Conservation (phyloP, 1,284 basidiomycete species). For the Puccinia triticina region DNA sequence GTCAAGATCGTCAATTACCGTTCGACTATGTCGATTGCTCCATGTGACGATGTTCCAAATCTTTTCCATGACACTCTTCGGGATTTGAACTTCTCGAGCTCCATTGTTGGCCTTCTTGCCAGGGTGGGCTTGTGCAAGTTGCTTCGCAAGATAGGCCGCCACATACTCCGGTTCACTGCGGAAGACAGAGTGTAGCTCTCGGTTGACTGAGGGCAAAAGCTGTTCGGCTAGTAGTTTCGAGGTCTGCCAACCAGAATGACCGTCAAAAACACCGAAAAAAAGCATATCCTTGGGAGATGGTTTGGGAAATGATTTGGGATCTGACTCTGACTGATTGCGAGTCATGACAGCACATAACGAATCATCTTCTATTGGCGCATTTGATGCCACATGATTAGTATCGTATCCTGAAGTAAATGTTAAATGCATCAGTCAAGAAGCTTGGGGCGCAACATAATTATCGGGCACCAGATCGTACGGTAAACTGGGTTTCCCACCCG, state of each 20-base stretch:
- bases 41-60: constrained; percentile 54
- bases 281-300: constrained; percentile 47
- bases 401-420: constrained; percentile 63
- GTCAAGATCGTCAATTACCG: constrained; percentile 58
- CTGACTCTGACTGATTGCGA: constrained; percentile 58
- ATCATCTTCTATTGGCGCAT: constrained; percentile 88
- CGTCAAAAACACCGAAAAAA: constrained; percentile 66
- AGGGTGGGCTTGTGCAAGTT: not conserved
- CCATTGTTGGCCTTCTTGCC: not conserved
- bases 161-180: constrained; percentile 59
- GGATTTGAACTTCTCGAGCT: constrained; percentile 24
- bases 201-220: constrained; percentile 81
- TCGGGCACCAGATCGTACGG: constrained; percentile 15
- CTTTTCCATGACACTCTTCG: constrained; percentile 57
- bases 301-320: constrained; percentile 29
- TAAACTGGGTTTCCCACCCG: constrained; percentile 35
- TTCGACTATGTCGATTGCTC: not conserved
- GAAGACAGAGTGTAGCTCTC: constrained; percentile 69
- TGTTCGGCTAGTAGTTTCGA: constrained; percentile 80
- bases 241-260: constrained; percentile 83
- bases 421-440: not conserved
- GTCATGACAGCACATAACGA: constrained; percentile 73
- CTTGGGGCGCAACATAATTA: not conserved
- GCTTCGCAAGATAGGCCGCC: constrained; percentile 36
- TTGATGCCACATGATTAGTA: constrained; percentile 77